Conservation (phyloP, 2,329 filamentous ascomycete species). For the Clarireedia homoeocarpa region DNA sequence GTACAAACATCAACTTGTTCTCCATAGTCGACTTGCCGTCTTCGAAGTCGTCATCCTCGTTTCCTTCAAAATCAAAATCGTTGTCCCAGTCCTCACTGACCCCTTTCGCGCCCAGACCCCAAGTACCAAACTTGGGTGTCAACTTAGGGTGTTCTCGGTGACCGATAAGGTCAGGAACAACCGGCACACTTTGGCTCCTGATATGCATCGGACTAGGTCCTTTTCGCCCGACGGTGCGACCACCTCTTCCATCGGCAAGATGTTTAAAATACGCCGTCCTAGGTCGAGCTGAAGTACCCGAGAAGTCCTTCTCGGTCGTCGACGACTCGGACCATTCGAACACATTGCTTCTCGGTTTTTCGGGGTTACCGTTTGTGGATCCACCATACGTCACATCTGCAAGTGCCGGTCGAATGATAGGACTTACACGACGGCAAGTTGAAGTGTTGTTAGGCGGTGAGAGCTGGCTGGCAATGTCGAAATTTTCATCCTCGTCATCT, state of each 20-base stretch:
- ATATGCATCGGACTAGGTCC: slow-evolving; percentile 60
- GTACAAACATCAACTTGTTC: slow-evolving; percentile 56
- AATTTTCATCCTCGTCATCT: slow-evolving; percentile 49
- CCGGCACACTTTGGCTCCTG: slow-evolving; percentile 73
- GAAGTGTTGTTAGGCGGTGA: slow-evolving; percentile 47
- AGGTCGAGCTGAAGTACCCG: slow-evolving; percentile 54
- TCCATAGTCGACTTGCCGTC: slow-evolving; percentile 34
- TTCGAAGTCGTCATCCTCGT: slow-evolving; percentile 30
- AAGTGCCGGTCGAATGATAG: slow-evolving; percentile 47
- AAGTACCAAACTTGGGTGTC: slow-evolving; percentile 70
- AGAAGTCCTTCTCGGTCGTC: slow-evolving; percentile 52
- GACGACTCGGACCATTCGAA: slow-evolving; percentile 73
- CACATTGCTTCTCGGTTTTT: slow-evolving; percentile 57
- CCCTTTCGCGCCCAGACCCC: slow-evolving; percentile 71
- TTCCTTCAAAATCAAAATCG: slow-evolving; percentile 65
- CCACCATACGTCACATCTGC: slow-evolving; percentile 43
- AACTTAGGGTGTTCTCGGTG: slow-evolving; percentile 45
- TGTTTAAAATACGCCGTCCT: slow-evolving; percentile 73
- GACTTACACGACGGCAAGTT: slow-evolving; percentile 45
- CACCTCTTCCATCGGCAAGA: slow-evolving; percentile 58
- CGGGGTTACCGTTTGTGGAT: slow-evolving; percentile 32
- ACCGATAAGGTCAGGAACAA: slow-evolving; percentile 53
- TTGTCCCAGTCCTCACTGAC: slow-evolving; percentile 86
- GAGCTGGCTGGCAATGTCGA: slow-evolving; percentile 45
- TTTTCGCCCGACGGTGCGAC: slow-evolving; percentile 58